Evolutionary conservation across 2,329 filamentous ascomycete species (phyloP), one percentile per base, ranked within the genome.

Genomic region (Nannizziopsis arthrosporioides): DNA sequence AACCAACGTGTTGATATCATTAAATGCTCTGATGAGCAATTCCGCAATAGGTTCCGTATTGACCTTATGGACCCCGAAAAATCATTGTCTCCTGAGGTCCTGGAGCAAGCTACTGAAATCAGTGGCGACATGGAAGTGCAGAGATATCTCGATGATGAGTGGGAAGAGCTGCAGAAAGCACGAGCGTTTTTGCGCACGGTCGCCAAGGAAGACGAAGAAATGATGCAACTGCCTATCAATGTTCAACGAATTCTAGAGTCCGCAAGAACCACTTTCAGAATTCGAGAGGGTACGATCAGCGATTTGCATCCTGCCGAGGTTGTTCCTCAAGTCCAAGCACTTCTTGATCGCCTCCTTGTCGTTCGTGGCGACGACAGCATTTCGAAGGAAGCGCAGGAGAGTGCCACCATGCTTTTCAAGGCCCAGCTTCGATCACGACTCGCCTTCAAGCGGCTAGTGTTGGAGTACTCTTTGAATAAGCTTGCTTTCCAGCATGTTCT

Each of bases 141-240:
- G 68, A 76, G 81, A 55, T 77, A 90, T 49, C 77, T 98, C 34
- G 92, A 98, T 57, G 77, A 82, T 50, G 92, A 99, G 65, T 96
- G 81, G 68, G 88, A 94, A 38, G 75, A 81, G 11, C 75, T 98
- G 41, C 61, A 77, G 39, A 71, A 73, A n/a, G 87, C 92, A 61
- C 84, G 92, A 46, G 74, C 77, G 8, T 80, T 81, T 61, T 73
- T 96, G 37, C 84, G 92, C 44, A 63, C 71, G 19, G 78, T 87
- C 56, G 83, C 80, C 57, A 73, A 84, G 66, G 83, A 86, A 64
- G 82, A 86, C 45, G 85, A 92, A 42, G 84, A 92, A 58, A 79
- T 78, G 64, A 87, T 94, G 76, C 89, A 95, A 60, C 73, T 98
- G 50, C 92, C 92, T 15, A 79, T 98, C 56, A 98, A 98, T 64